These are phyloP conservation scores for Litsea cubeba DNA, from an alignment of 164 flowering plant genomes.

Conservation along the genomic window DNA sequence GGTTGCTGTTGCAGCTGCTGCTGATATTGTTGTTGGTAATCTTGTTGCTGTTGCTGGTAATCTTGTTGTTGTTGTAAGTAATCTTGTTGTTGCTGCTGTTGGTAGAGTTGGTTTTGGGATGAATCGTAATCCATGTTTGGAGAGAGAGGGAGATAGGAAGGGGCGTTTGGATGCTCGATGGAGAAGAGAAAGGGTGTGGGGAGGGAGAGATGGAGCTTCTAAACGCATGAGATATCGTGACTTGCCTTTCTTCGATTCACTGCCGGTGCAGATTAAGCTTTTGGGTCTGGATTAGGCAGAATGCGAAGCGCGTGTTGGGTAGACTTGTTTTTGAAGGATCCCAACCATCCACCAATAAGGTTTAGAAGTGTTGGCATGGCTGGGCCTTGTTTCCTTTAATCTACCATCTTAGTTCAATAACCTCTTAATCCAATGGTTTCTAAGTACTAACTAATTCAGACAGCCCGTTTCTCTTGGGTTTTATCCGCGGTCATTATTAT, in stretches of 20 bases:
- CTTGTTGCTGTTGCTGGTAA: slow-evolving; percentile 19
- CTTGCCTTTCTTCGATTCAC: neutral
- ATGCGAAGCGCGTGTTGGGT: no score
- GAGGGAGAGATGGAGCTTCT: neutral
- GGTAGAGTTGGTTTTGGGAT: neutral
- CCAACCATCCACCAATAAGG: no score
- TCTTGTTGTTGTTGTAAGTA: slow-evolving; percentile 13
- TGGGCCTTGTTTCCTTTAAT: no score
- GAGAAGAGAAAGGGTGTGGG: neutral
- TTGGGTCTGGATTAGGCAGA: no score
- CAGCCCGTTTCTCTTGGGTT: no score
- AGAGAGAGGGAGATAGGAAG: neutral
- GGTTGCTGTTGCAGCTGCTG: slow-evolving; percentile 19
- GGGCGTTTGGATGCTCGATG: neutral
- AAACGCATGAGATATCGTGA: neutral
- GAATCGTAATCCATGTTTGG: slow-evolving; percentile 27
- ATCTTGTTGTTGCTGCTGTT: neutral
- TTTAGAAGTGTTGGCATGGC: no score
- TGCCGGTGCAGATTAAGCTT: no score
- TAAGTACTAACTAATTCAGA: no score
- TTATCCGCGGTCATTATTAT: no score
- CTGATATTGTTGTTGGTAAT: slow-evolving; percentile 22
- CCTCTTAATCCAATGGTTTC: no score
- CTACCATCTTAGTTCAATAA: no score
- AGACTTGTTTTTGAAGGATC: no score